These are phyloP conservation scores for Ochetophila trinervis DNA, from an alignment of 306 rosid species.

Conservation along the genomic window DNA sequence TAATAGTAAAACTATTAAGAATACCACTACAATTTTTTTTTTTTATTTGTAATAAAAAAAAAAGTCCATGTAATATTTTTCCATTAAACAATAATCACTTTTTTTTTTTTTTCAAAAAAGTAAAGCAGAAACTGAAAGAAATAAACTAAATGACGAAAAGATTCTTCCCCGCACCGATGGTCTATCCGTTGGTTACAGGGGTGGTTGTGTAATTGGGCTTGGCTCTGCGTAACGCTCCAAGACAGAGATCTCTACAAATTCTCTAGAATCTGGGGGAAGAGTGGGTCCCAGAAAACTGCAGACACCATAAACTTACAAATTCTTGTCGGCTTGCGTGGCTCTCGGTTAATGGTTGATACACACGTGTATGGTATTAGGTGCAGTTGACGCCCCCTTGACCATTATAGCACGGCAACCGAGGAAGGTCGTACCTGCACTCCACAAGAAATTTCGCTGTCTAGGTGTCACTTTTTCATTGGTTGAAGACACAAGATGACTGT, in stretches of 20 bases:
- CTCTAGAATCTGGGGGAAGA: neutral
- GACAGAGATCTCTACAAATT: neutral
- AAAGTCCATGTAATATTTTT: no score
- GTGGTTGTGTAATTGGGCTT: neutral
- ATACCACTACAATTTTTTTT: no score
- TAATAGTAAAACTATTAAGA: no score
- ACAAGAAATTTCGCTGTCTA: neutral
- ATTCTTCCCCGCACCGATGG: neutral
- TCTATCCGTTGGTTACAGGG: neutral
- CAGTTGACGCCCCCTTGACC: neutral
- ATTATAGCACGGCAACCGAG: neutral
- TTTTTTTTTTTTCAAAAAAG: no score
- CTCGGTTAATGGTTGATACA: neutral
- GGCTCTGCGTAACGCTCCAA: neutral
- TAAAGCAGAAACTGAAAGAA: neutral
- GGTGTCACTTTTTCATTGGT: constrained; percentile 4
- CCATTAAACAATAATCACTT: no score
- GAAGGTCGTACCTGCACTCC: neutral
- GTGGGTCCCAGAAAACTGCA: neutral
- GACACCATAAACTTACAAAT: neutral
- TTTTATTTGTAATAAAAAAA: no score
- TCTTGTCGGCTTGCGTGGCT: neutral
- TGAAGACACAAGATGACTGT: no score
- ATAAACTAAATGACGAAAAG: neutral
- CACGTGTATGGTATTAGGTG: constrained; percentile 7